Evolutionary conservation across 257 asterid genomes (phyloP), one percentile per base, ranked within the genome.

Genomic region (Ophiorrhiza pumila): DNA sequence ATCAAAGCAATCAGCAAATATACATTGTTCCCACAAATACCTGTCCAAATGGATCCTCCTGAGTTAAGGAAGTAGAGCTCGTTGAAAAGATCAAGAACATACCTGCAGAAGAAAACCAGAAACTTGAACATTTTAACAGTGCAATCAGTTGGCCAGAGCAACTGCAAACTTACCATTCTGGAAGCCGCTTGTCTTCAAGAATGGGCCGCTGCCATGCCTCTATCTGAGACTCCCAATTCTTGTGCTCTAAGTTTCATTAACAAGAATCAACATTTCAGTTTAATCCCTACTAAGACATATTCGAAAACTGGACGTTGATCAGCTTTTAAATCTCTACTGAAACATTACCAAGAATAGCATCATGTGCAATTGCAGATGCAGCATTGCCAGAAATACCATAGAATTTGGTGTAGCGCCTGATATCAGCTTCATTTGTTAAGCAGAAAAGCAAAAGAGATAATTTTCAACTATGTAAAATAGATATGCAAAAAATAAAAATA

Each of bases 41-140:
- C 99, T 83, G 99, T 95, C 99, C 98, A 95, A 74, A 90, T 92
- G 78, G 99, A 75, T 68, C 98, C 98, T 72, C 98, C 99, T 0
- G 98, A 64, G 79, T 87, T 95, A 64, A 95, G 90, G 87, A 84
- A 92, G 87, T 95, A 95, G 77, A 95, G 95, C 83, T 95, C 99
- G 61, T 95, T 95, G 90, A 95, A 92, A 59, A 95, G 96, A 65
- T 97, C 89, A 71, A 85, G 55, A 1, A 96, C 96, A 67, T 95
- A 92, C 99, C 99, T 94, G 91, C 83, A 77, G 76, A 37, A 34
- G 53, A 79, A 43, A 56, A 71, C 72, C 59, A 27, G 25, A 59
- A 74, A 66, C n/a, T 76, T 75, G 25, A 80, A 75, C 63, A 73
- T 49, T 74, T 7, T 47, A 20, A 78, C 27, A 18, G 39, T 58